phyloP scores from a whole-genome alignment of 2,329 filamentous ascomycete species.

The Neofusicoccum cordaticola region DNA sequence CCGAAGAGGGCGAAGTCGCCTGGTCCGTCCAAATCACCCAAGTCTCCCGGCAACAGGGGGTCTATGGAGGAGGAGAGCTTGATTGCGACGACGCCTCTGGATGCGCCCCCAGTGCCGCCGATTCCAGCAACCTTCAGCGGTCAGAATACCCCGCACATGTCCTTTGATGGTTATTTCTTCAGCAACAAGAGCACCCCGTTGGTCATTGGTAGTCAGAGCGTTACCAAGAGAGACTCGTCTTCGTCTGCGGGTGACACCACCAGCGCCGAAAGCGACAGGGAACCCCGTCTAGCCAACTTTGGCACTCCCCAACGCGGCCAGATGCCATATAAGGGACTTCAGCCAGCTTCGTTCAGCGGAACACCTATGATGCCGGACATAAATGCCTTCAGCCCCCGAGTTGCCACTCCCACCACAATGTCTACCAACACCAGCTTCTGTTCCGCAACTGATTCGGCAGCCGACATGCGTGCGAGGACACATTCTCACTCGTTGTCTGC shows the following conservation, averaged over 20 bases:
- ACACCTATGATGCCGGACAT: background rate
- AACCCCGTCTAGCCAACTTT: background rate
- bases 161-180: background rate
- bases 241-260: background rate
- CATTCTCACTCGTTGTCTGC: background rate
- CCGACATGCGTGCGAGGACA: background rate
- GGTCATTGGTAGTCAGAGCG: background rate
- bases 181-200: background rate
- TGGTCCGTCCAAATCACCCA: background rate
- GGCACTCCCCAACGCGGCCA: background rate
- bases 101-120: background rate
- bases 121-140: background rate
- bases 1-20: background rate
- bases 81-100: background rate
- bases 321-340: background rate
- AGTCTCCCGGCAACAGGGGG: background rate
- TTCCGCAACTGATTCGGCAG: background rate
- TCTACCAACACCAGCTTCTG: background rate
- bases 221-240: background rate
- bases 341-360: background rate
- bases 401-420: background rate
- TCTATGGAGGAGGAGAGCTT: background rate
- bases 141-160: background rate
- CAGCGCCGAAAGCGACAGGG: background rate
- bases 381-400: background rate